Evolutionary conservation across 257 asterid species (phyloP).

Genomic region (Solanum ahanhuiri): DNA sequence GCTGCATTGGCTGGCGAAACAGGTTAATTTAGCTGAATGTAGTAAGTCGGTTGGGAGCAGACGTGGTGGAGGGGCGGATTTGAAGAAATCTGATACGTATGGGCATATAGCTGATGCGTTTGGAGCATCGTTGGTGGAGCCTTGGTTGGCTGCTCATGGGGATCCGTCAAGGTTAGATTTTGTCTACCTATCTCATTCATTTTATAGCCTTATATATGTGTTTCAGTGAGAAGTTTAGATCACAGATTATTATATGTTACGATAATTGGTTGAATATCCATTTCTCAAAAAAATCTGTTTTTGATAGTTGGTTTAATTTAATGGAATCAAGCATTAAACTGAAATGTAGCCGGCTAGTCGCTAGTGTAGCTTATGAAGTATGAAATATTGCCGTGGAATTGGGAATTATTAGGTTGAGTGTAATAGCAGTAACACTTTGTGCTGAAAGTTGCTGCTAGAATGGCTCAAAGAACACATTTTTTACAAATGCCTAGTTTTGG

Average conservation of each 20-base stretch:
- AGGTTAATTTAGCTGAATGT: constrained; percentile 82
- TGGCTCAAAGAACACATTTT: neutral
- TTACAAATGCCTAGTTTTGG: neutral
- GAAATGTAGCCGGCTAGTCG: neutral
- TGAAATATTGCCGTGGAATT: neutral
- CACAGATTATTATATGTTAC: neutral
- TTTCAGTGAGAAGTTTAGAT: neutral
- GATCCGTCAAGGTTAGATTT: constrained; percentile 80
- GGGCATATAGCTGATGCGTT: constrained; percentile 66
- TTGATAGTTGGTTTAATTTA: neutral
- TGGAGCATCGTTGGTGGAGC: constrained; percentile 90
- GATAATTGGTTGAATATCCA: neutral
- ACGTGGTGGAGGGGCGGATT: constrained; percentile 30
- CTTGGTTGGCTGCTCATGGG: constrained; percentile 98
- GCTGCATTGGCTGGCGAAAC: constrained; percentile 85
- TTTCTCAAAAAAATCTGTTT: neutral
- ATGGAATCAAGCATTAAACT: neutral
- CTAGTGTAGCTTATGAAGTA: neutral
- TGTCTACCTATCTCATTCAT: neutral
- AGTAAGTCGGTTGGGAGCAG: constrained; percentile 44
- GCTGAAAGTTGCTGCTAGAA: neutral
- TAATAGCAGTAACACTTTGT: neutral
- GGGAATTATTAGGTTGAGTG: neutral
- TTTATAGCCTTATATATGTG: neutral
- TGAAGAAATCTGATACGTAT: constrained; percentile 48